Evolutionary conservation across 768 basidiomycete genomes (phyloP), one percentile per base, ranked within the genome.

Genomic region (Floccularia luteovirens): DNA sequence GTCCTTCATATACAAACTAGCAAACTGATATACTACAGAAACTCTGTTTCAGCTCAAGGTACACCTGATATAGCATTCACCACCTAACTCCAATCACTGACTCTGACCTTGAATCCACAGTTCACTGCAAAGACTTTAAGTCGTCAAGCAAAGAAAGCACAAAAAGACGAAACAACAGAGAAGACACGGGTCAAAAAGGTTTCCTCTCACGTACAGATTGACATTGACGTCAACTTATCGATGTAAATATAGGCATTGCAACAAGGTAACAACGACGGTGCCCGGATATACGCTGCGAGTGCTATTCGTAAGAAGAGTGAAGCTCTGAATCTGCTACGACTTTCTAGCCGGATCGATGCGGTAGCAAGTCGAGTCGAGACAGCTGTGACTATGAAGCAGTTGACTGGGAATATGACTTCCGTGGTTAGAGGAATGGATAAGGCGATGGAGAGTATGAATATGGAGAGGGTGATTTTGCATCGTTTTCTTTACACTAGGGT

Each of bases 21-120:
- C 36, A 21, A 41, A 14, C 66, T 72, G 41, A 74, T 43, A 25
- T 46, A 43, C 24, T 49, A 3, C 59, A 99, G 94, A 98, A 66
- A 92, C 90, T 22, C 74, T 98, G n/a, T 99, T 99, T 57, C 90
- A 97, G 64, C 85, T 99, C 53, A 99, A 99, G 77, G 94, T 92
- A 43, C 39, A 41, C 31, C 38, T 21, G 21, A 19, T 21, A 6
- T 5, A 14, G 20, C n/a, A 27, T 23, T 25, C 31, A 24, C 13
- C 21, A 24, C 3, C 8, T 24, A 27, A 36, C 30, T 14, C 22
- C 21, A 32, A 30, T 45, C 38, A 32, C 44, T 47, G 20, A 44
- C 22, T 13, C 27, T 36, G 24, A 17, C 17, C 24, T 46, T n/a
- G 43, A 14, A 19, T 19, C 17, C n/a, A n/a, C 46, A 99, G 94